phyloP scores from a whole-genome alignment of 192 early-diverging fungal species.

The Coemansia sp. region DNA sequence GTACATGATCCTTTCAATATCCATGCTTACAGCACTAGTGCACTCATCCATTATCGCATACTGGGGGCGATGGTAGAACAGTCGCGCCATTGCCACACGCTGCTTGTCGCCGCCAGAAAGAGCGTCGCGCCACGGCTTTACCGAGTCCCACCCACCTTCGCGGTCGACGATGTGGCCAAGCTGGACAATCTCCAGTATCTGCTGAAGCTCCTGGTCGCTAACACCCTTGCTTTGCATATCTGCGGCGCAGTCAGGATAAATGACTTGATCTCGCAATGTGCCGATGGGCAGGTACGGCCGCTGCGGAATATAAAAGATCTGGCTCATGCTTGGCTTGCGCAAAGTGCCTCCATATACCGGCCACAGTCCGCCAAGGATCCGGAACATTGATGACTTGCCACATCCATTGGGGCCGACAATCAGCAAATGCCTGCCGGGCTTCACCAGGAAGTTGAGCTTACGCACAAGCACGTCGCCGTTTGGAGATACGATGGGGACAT shows the following conservation, averaged over 20 bases:
- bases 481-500: conserved; percentile 93
- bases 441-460: conserved; percentile 82
- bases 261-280: conserved; percentile 94
- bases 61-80: conserved; percentile 95
- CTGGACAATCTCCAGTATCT: conserved; percentile 82
- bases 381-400: conserved; percentile 93
- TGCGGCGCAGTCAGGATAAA: conserved; percentile 87
- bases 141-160: conserved; percentile 89
- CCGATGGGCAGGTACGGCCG: conserved; percentile 95
- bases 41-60: conserved; percentile 98
- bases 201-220: conserved; percentile 77
- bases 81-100: conserved; percentile 91
- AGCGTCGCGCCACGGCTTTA: conserved; percentile 86
- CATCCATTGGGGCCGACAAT: conserved; percentile 95
- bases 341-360: conserved; percentile 86
- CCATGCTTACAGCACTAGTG: conserved; percentile 88
- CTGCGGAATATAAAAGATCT: conserved; percentile 98
- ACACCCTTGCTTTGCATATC: conserved; percentile 73
- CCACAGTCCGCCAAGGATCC: conserved; percentile 95
- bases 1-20: conserved; percentile 91
- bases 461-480: conserved; percentile 92
- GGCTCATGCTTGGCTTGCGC: conserved; percentile 71
- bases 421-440: conserved; percentile 87
- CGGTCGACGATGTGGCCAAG: conserved; percentile 79
- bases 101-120: conserved; percentile 98